Conservation (phyloP, 2,329 filamentous ascomycete species). For the Diaporthe citrichinensis region DNA sequence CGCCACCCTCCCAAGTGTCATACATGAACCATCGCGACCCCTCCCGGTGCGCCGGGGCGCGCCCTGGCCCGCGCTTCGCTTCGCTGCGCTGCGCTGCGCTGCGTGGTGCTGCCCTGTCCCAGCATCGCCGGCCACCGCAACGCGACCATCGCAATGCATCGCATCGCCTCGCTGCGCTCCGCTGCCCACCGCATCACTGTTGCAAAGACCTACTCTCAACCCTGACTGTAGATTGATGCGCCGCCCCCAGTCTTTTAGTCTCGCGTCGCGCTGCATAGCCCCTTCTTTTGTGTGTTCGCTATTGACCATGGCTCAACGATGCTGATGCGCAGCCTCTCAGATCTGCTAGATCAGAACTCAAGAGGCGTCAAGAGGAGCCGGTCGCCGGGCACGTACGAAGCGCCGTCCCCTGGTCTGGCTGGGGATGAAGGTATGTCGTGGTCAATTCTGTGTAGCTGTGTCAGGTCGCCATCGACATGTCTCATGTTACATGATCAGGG, state of each 20-base stretch:
- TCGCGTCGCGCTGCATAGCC: conserved; percentile 24
- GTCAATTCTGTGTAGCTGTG: conserved; percentile 54
- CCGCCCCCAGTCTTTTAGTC: not conserved
- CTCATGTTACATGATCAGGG: conserved; percentile 50
- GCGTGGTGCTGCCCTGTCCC: conserved; percentile 22
- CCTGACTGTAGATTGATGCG: conserved; percentile 18
- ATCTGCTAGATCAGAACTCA: conserved; percentile 66
- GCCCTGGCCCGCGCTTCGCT: conserved; percentile 35
- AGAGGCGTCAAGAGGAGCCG: conserved; percentile 85
- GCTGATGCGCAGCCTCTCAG: conserved; percentile 55
- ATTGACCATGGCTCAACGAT: conserved; percentile 42
- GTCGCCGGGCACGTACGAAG: conserved; percentile 77
- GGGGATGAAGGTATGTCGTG: conserved; percentile 82
- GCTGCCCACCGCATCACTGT: conserved; percentile 6
- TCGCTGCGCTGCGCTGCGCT: conserved; percentile 20
- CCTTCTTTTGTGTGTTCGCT: conserved; percentile 37
- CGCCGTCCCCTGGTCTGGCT: conserved; percentile 66
- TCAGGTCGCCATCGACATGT: conserved; percentile 49
- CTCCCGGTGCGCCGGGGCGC: conserved; percentile 40
- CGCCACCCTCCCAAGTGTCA: conserved; percentile 41
- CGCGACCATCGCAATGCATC: conserved; percentile 33
- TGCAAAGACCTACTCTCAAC: not conserved
- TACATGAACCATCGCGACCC: conserved; percentile 43
- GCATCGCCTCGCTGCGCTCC: conserved; percentile 27
- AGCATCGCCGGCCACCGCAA: conserved; percentile 29